Conservation (phyloP, 1,139 yeast species). For the Blastobotrys raffinosifermentans region DNA sequence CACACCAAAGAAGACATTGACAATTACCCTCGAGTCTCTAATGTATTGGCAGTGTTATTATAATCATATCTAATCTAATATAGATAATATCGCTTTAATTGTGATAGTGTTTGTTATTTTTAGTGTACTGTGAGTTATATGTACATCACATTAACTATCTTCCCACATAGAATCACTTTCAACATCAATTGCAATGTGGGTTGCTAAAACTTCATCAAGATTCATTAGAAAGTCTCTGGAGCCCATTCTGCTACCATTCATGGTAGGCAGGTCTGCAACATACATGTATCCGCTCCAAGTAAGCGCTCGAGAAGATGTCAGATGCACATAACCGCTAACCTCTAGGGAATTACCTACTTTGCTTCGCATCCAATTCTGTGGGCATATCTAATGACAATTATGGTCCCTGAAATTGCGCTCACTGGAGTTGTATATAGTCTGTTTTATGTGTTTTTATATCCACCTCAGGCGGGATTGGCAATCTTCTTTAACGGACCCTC, state of each 20-base stretch:
- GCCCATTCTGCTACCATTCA: conserved; percentile 14
- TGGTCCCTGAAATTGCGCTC: conserved; percentile 48
- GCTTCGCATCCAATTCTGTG: conserved; percentile 43
- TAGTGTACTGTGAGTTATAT: too few relatives aligned
- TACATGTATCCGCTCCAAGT: conserved; percentile 22
- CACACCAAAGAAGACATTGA: too few relatives aligned
- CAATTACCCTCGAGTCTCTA: too few relatives aligned
- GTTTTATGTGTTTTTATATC: conserved; percentile 41
- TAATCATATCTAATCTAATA: too few relatives aligned
- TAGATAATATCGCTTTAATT: too few relatives aligned
- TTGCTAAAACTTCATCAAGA: too few relatives aligned
- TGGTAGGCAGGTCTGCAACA: conserved; percentile 29
- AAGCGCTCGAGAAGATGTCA: too few relatives aligned
- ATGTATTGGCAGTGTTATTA: too few relatives aligned
- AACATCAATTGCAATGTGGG: too few relatives aligned
- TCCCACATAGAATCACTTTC: too few relatives aligned
- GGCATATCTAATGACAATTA: conserved; percentile 44
- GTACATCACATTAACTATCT: too few relatives aligned
- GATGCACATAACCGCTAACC: conserved; percentile 5
- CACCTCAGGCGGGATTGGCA: conserved; percentile 44
- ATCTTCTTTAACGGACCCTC: conserved; percentile 50
- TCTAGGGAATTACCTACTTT: conserved; percentile 45
- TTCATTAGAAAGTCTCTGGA: conserved; percentile 4
- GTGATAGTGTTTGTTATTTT: too few relatives aligned
- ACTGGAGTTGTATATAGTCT: conserved; percentile 39